Conservation (phyloP, 495 filamentous ascomycete species). For the Thozetella sp. region DNA sequence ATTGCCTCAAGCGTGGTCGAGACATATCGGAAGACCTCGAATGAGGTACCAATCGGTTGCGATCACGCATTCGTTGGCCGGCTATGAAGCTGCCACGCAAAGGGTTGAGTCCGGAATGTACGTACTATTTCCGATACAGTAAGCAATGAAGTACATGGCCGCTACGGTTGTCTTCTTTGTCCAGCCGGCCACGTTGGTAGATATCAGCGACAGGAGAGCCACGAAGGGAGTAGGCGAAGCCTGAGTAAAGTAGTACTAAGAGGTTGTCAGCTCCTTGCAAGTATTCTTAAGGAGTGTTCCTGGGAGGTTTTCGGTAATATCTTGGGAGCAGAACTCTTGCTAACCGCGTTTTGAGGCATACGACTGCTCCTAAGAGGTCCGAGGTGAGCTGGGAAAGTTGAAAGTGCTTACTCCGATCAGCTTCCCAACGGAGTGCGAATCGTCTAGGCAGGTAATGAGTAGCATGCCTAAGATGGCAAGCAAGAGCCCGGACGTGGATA, state of each 20-base stretch:
- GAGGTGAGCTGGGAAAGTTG: constrained; percentile 2
- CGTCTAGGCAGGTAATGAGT: constrained; percentile 66
- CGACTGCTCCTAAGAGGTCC: not conserved
- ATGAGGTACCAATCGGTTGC: too few relatives aligned
- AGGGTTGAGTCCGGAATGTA: too few relatives aligned
- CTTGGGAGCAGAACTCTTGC: too few relatives aligned
- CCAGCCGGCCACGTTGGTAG: constrained; percentile 70
- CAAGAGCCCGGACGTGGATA: constrained; percentile 38
- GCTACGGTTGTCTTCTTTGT: constrained; percentile 78
- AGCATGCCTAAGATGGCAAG: constrained; percentile 58
- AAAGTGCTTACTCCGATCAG: too few relatives aligned
- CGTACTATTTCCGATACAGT: constrained; percentile 60
- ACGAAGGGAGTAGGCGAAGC: constrained; percentile 61
- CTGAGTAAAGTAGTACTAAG: constrained; percentile 69
- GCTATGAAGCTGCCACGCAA: too few relatives aligned
- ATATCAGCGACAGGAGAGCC: constrained; percentile 57
- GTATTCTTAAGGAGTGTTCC: not conserved
- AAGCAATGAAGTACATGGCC: constrained; percentile 68
- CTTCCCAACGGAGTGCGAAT: constrained; percentile 58
- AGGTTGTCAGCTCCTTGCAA: constrained; percentile 48
- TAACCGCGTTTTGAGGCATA: too few relatives aligned
- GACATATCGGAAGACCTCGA: too few relatives aligned
- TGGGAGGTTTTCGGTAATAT: too few relatives aligned
- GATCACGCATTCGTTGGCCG: too few relatives aligned
- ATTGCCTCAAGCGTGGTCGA: too few relatives aligned